Conservation (phyloP, 2,329 filamentous ascomycete species). For the Thermochaetoides dissita region DNA sequence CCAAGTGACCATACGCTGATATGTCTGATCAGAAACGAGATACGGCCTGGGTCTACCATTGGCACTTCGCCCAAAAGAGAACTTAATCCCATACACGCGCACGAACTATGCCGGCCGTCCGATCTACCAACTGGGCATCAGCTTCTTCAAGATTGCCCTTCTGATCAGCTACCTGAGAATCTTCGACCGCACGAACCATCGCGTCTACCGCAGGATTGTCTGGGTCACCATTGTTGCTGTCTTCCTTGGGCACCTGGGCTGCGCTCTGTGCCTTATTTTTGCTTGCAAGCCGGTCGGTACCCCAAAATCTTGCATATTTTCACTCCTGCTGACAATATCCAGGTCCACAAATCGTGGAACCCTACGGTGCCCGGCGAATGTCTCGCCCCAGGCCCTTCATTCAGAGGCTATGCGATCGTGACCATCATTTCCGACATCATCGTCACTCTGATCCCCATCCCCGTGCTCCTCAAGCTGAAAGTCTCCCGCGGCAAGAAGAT, state of each 20-base stretch:
- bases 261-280: constrained; percentile 34
- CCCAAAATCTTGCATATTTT: neutral
- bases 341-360: constrained; percentile 33
- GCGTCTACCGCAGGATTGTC: constrained; percentile 28
- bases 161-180: constrained; percentile 39
- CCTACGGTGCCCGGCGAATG: constrained; percentile 27
- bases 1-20: neutral
- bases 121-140: constrained; percentile 40
- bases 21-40: constrained; percentile 29
- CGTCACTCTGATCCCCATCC: constrained; percentile 36
- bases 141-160: constrained; percentile 41
- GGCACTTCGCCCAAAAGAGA: constrained; percentile 26
- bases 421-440: constrained; percentile 37
- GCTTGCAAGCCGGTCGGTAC: constrained; percentile 32
- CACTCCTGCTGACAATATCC: neutral
- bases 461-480: constrained; percentile 33
- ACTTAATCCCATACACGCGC: constrained; percentile 30
- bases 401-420: constrained; percentile 36
- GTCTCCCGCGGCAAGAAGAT: constrained; percentile 34
- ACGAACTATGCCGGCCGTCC: constrained; percentile 40
- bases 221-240: constrained; percentile 29
- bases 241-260: constrained; percentile 33
- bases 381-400: constrained; percentile 31
- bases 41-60: constrained; percentile 38
- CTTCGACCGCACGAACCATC: constrained; percentile 33